phyloP scores from a whole-genome alignment of 2,329 filamentous ascomycete species.

The Hansfordia pulvinata region DNA sequence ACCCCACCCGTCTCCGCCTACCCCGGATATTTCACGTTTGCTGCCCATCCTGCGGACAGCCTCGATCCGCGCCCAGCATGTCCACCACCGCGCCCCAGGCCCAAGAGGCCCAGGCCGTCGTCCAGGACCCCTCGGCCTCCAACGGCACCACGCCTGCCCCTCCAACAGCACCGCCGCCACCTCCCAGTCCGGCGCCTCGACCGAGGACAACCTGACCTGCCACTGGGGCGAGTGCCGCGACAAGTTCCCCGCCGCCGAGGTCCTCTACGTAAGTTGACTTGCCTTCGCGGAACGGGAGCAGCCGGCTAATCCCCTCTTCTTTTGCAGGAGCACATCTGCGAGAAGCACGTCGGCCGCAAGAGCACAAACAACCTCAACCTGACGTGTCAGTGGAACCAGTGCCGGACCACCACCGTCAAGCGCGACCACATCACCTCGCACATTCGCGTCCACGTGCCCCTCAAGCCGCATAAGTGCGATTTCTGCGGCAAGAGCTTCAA shows the following conservation, averaged over 20 bases:
- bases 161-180: slow-evolving; percentile 32
- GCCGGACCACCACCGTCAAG: slow-evolving; percentile 93
- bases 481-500: slow-evolving; percentile 99
- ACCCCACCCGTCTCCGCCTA: too few relatives aligned
- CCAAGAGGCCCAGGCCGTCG: slow-evolving; percentile 12
- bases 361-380: slow-evolving; percentile 97
- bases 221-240: slow-evolving; percentile 47
- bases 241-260: slow-evolving; percentile 42
- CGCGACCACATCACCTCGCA: slow-evolving; percentile 98
- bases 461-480: slow-evolving; percentile 98
- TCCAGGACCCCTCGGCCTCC: slow-evolving; percentile 29
- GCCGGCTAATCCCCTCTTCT: slow-evolving; percentile 1
- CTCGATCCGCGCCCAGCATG: too few relatives aligned
- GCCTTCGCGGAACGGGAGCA: background rate
- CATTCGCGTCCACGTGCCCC: slow-evolving; percentile 94
- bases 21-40: too few relatives aligned
- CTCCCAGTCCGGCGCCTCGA: slow-evolving; percentile 23
- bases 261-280: slow-evolving; percentile 44
- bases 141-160: slow-evolving; percentile 40
- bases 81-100: too few relatives aligned
- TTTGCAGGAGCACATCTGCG: slow-evolving; percentile 77
- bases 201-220: slow-evolving; percentile 43
- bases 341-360: slow-evolving; percentile 96
- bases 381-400: slow-evolving; percentile 94
- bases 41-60: slow-evolving; percentile 1